phyloP scores from a whole-genome alignment of 23 red algal species.

The Agarophyton chilense region DNA sequence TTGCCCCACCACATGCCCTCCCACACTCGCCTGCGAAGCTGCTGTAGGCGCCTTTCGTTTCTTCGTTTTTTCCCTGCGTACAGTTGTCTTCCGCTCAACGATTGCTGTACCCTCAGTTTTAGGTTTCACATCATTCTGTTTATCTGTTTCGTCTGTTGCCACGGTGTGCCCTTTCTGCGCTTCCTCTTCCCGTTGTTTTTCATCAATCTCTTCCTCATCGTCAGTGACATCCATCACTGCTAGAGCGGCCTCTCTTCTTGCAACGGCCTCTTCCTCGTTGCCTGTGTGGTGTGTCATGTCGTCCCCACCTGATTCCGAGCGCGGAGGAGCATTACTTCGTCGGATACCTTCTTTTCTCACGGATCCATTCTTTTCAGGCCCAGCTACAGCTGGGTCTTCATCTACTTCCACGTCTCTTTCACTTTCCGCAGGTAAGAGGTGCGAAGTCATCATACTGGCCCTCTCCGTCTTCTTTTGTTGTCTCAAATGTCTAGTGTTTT shows the following conservation, averaged over 20 bases:
- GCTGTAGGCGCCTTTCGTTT: background rate
- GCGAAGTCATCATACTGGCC: background rate
- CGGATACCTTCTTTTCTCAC: background rate
- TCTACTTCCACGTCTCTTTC: background rate
- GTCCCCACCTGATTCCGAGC: background rate
- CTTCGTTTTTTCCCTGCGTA: background rate
- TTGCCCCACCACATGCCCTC: background rate
- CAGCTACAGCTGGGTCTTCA: too few relatives aligned
- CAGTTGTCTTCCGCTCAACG: background rate
- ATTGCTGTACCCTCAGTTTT: background rate
- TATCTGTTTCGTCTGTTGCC: background rate
- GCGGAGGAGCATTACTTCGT: background rate
- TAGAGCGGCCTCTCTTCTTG: background rate
- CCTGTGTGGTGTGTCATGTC: background rate
- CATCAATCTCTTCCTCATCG: slow-evolving; percentile 38
- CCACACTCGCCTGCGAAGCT: slow-evolving; percentile 36
- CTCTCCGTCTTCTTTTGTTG: background rate
- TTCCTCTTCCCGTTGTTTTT: background rate
- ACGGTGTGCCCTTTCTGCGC: background rate
- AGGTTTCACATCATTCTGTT: background rate
- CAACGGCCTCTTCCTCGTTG: slow-evolving; percentile 2
- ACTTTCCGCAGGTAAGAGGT: background rate
- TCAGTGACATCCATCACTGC: slow-evolving; percentile 39
- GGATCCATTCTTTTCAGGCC: too few relatives aligned
- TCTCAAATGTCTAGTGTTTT: background rate